Base-by-base conservation (phyloP, 495 filamentous ascomycete genomes). In the Xylaria nigripes region DNA sequence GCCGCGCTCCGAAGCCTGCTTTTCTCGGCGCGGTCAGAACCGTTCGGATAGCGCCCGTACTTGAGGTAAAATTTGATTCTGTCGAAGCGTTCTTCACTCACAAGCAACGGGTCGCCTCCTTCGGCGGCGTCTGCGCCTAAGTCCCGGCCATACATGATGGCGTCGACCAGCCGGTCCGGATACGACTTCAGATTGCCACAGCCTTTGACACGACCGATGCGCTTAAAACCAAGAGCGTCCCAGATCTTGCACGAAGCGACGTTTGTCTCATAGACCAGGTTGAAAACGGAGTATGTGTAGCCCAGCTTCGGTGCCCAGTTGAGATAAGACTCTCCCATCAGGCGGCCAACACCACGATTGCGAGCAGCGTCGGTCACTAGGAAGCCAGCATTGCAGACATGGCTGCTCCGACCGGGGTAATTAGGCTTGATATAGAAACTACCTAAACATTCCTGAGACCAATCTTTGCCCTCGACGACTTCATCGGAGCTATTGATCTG, bases 341-440 rank as follows among this genome's bases (percentile, higher is more conserved):
- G 70, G 22, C 88, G 83, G 50, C 93, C 93, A 8, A 93, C 92
- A 61, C 93, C 93, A 51, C 84, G 82, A 68, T 94, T 94, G 58
- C 94, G 85, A 46, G 90, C 82, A 16, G 86, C 86, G 65, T 93
- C 87, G 10, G 90, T 96, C 61, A 95, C 92, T 42, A 97, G 75
- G 64, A 98, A 97, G 13, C 90, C 93, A 34, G 86, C 94, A 68
- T 95, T 98, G 73, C 93, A 96, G 51, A 98, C 83, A 73, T 98
- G 93, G 62, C 87, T 95, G 70, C 89, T 95, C 50, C 94, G 80
- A 41, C 93, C 93, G 8, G 93, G 93, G 71, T 98, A 98, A 68
- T 98, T 97, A 38, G 93, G 92, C 69, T 95, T 90, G 71, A 97
- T 86, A 67, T 95, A 96, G 64, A 96, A 98, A 60, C 89, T 95